Base-by-base conservation (phyloP, 1,284 basidiomycete genomes). In the Heterobasidion irregulare region DNA sequence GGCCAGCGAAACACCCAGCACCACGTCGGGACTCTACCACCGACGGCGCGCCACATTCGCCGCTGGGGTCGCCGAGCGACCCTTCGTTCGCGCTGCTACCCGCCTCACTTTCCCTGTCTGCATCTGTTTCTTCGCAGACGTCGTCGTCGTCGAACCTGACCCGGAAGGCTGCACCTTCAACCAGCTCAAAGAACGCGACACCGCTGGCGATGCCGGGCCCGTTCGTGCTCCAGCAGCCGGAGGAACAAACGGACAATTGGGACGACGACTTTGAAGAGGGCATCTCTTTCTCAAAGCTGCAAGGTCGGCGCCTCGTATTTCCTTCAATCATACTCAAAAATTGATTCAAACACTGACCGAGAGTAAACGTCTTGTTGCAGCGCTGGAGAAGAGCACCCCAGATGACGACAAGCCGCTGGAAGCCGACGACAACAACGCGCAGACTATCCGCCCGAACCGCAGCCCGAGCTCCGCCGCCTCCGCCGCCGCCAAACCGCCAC, bases 211-310 rank as follows among this genome's bases (percentile, higher is more conserved):
- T 71, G 8, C 70, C 70, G 16, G 65, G 70, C 58, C 70, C 68
- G 2, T 68, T 68, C 55, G 63, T 76, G 16, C 69, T 88, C 34
- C 83, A 82, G 58, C 75, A 80, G 43, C 86, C 85, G 6, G 89
- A 90, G 68, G 89, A 89, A 60, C 86, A 92, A 64, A 92, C 84
- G 9, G 92, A 96, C 67, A 95, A 94, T 59, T 98, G 96, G 94
- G 96, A 99, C 66, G 91, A 94, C 62, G 96, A 99, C 67, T 99
- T 98, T 65, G 94, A 94, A 64, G 92, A 92, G 58, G 94, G 89
- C 2, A 94, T 95, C 33, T 92, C 92, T 1, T 82, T 90, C 54
- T 84, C 86, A 8, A 94, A 94, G 68, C 67, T 93, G 47, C 90
- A 91, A 72, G 86, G 89, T 82, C 65, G 53, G 65, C 16, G 41